These are phyloP conservation scores for Scenedesmus sp. DNA, from an alignment of 163 green algal genomes.

Conservation along the genomic window DNA sequence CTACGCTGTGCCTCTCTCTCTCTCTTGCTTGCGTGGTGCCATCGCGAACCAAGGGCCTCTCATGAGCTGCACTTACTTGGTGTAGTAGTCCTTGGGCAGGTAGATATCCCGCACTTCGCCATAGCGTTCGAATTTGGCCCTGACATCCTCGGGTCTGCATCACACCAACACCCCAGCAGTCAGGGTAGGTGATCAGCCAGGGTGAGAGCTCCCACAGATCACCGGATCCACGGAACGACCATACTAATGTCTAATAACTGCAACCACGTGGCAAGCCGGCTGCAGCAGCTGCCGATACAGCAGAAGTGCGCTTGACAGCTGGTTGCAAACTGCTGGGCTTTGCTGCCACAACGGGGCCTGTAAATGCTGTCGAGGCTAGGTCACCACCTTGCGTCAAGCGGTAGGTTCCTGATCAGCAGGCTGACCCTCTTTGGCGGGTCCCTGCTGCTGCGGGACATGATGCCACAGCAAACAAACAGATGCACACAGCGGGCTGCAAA, in stretches of 20 bases:
- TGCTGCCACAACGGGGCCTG: background rate
- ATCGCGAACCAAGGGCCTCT: background rate
- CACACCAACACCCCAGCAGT: background rate
- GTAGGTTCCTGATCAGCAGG: constrained; percentile 71
- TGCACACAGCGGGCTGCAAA: background rate
- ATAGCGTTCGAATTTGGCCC: constrained; percentile 76
- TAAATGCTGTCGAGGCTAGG: background rate
- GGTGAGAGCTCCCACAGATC: background rate
- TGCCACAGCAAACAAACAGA: background rate
- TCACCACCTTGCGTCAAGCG: constrained; percentile 64
- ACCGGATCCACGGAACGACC: background rate
- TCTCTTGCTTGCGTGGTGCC: constrained; percentile 1
- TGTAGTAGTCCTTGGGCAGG: constrained; percentile 82
- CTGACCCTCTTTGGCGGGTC: constrained; percentile 47
- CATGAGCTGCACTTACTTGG: constrained; percentile 64
- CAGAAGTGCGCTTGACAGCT: background rate
- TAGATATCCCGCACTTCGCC: constrained; percentile 87
- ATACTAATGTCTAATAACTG: background rate
- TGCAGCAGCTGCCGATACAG: background rate
- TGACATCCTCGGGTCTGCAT: constrained; percentile 65
- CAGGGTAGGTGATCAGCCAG: background rate
- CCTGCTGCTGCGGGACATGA: constrained; percentile 43
- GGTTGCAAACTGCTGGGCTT: background rate
- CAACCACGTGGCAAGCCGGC: background rate
- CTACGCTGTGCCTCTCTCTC: background rate